These are phyloP conservation scores for Santalum album DNA, from an alignment of 164 flowering plant genomes.

Conservation along the genomic window DNA sequence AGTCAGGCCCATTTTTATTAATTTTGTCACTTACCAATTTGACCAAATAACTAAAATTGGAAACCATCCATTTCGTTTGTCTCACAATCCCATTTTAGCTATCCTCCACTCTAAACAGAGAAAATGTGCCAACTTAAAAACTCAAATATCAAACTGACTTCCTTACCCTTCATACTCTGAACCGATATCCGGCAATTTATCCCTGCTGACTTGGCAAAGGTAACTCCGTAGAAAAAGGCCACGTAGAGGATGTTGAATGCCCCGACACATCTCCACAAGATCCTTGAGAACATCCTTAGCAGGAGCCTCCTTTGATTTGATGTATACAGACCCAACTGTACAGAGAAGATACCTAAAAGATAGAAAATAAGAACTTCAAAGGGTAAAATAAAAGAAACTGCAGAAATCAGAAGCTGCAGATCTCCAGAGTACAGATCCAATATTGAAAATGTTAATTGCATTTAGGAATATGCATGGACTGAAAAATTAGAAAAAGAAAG, in stretches of 20 bases:
- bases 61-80: not conserved
- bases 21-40: too few species aligned
- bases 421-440: too few species aligned
- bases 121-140: not conserved
- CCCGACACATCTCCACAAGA: constrained; percentile 98
- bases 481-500: too few species aligned
- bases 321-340: constrained; percentile 97
- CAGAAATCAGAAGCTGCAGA: too few species aligned
- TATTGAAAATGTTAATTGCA: too few species aligned
- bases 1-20: too few species aligned
- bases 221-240: constrained; percentile 95
- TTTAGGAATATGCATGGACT: too few species aligned
- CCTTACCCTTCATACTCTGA: constrained; percentile 97
- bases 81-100: not conserved
- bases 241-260: constrained; percentile 95
- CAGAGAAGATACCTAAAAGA: constrained; percentile 87
- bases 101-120: not conserved
- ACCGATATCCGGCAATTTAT: constrained; percentile 92
- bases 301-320: constrained; percentile 94
- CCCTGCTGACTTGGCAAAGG: constrained; percentile 89
- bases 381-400: not conserved
- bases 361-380: constrained; percentile 6
- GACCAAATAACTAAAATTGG: too few species aligned
- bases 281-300: constrained; percentile 95
- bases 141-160: not conserved